phyloP scores from a whole-genome alignment of 148 eudicot genomes.

The Arctostaphylos glauca region DNA sequence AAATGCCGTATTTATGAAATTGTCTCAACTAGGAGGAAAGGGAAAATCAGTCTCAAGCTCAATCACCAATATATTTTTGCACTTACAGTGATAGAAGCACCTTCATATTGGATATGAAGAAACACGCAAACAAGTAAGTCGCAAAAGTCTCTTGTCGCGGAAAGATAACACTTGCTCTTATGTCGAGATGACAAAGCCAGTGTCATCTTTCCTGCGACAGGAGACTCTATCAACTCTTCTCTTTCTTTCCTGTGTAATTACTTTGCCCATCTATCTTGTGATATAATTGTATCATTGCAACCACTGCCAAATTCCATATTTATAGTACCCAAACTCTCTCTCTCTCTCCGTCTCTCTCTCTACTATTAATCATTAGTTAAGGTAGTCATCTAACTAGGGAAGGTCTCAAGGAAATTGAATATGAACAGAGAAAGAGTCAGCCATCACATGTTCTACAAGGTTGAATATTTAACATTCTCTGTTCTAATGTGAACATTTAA shows the following conservation, averaged over 20 bases:
- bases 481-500: neutral
- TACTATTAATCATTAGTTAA: neutral
- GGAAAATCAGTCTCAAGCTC: neutral
- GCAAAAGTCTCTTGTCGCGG: neutral
- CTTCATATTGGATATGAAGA: neutral
- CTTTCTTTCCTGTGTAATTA: neutral
- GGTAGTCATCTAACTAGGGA: neutral
- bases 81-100: neutral
- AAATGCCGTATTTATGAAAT: too few relatives aligned
- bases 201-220: conserved; percentile 28
- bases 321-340: neutral
- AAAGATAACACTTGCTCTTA: neutral
- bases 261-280: too few relatives aligned
- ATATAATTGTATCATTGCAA: neutral
- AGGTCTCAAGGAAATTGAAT: neutral
- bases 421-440: neutral
- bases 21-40: neutral
- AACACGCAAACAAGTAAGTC: neutral
- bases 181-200: neutral
- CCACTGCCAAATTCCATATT: neutral
- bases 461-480: neutral
- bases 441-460: neutral
- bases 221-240: neutral
- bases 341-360: neutral
- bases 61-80: neutral